A percentile compares a stretch with the other conserved stretches of the same genome.
Conservation (phyloP, 129 eudicot species). For the Chrysanthemum seticuspe region DNA sequence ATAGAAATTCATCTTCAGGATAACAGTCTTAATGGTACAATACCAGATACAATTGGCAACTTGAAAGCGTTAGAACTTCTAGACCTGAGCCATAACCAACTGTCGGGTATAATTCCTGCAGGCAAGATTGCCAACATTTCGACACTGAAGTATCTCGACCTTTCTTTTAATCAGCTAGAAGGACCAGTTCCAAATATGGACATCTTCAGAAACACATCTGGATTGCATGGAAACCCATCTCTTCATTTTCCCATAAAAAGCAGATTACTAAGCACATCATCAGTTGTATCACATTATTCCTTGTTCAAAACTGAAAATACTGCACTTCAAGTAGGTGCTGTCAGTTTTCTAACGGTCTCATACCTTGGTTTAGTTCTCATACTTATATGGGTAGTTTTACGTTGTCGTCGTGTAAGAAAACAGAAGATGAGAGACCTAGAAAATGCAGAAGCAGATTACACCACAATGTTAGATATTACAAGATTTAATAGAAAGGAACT, state of each 20-base stretch:
- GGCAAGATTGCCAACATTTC: slow-evolving; percentile 31
- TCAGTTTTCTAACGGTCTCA: slow-evolving; percentile 38
- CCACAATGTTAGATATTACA: slow-evolving; percentile 34
- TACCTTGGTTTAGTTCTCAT: slow-evolving; percentile 31
- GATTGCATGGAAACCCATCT: slow-evolving; percentile 46
- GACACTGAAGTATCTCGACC: slow-evolving; percentile 52
- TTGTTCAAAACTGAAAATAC: no score
- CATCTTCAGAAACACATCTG: slow-evolving; percentile 26
- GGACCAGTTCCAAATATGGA: slow-evolving; percentile 64
- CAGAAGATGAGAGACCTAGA: slow-evolving; percentile 15
- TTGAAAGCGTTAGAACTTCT: slow-evolving; percentile 43
- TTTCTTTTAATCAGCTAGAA: slow-evolving; percentile 74
- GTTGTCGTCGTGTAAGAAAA: slow-evolving; percentile 23
- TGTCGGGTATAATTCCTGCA: slow-evolving; percentile 55
- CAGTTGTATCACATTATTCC: slow-evolving; percentile 15
- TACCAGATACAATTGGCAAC: slow-evolving; percentile 54
- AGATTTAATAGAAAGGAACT: slow-evolving; percentile 59
- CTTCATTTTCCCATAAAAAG: slow-evolving; percentile 47
- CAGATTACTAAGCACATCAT: slow-evolving; percentile 25
- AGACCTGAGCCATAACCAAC: slow-evolving; percentile 48
- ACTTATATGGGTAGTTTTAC: slow-evolving; percentile 31
- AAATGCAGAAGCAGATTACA: slow-evolving; percentile 35
- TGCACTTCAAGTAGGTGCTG: no score
- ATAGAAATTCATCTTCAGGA: slow-evolving; percentile 33
- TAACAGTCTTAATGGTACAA: slow-evolving; percentile 62